Evolutionary conservation across 306 rosid genomes (phyloP).

Genomic region (Luffa aegyptiaca): DNA sequence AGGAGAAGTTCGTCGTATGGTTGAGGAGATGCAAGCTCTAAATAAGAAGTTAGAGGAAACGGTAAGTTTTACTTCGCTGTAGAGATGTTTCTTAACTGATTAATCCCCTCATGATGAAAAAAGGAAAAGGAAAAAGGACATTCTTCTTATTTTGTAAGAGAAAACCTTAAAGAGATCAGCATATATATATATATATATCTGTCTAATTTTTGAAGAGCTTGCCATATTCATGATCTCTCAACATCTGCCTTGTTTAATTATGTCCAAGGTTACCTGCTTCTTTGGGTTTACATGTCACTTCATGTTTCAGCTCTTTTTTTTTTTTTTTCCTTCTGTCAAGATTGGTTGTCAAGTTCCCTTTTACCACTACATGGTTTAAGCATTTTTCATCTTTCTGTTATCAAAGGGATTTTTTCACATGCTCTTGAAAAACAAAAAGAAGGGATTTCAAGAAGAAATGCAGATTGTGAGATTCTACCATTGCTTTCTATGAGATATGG

Average conservation of each 20-base stretch:
- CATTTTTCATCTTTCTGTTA: neutral
- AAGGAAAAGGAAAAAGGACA: neutral
- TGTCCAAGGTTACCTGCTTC: neutral
- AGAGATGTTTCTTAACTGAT: neutral
- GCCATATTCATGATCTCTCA: neutral
- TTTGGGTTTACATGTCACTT: neutral
- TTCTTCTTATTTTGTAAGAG: neutral
- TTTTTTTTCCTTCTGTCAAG: too few relatives aligned
- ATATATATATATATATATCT: too few relatives aligned
- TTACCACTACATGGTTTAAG: neutral
- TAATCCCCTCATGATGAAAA: too few relatives aligned
- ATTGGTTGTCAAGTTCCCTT: neutral
- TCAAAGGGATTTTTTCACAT: neutral
- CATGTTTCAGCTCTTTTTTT: neutral
- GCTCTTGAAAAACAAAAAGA: neutral
- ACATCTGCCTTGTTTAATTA: neutral
- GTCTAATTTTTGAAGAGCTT: neutral
- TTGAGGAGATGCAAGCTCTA: constrained; percentile 70
- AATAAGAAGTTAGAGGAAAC: constrained; percentile 82
- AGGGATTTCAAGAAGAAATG: neutral
- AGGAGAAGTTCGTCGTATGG: constrained; percentile 84
- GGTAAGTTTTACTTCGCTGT: constrained; percentile 30
- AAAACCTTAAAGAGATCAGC: neutral
- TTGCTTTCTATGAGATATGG: neutral
- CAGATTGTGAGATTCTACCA: neutral